Conservation (phyloP, 1,284 basidiomycete genomes). For the Puccinia brachypodii region DNA sequence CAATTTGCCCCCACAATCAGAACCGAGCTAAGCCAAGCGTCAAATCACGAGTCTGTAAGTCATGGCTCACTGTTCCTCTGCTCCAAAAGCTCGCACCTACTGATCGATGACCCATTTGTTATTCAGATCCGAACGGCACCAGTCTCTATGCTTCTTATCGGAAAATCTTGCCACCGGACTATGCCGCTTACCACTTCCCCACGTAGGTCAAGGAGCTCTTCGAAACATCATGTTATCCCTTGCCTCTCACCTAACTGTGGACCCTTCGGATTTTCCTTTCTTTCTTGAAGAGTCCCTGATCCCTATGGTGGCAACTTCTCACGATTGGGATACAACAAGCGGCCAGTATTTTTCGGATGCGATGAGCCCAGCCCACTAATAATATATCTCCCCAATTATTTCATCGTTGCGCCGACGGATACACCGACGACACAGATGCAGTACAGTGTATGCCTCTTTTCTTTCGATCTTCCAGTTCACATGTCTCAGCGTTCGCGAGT, state of each 20-base stretch:
- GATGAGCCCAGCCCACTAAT: slow-evolving; percentile 16
- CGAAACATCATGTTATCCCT: background rate
- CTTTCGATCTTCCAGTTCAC: background rate
- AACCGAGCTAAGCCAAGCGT: slow-evolving; percentile 47
- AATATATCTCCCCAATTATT: slow-evolving; percentile 45
- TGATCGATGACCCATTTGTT: background rate
- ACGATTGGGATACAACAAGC: slow-evolving; percentile 44
- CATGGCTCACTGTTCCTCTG: background rate
- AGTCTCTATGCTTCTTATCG: slow-evolving; percentile 43
- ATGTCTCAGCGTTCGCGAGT: background rate
- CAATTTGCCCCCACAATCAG: background rate
- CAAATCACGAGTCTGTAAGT: slow-evolving; percentile 43
- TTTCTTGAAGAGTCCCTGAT: slow-evolving; percentile 40
- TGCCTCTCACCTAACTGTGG: background rate
- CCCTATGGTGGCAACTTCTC: slow-evolving; percentile 46
- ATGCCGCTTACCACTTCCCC: slow-evolving; percentile 43
- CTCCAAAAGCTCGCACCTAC: background rate
- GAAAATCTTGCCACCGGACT: slow-evolving; percentile 38
- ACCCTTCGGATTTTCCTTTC: background rate
- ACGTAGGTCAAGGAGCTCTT: slow-evolving; percentile 11
- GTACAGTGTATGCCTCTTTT: slow-evolving; percentile 28
- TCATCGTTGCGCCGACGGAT: slow-evolving; percentile 45
- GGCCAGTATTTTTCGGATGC: slow-evolving; percentile 48
- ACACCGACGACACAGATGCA: slow-evolving; percentile 45
- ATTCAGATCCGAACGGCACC: slow-evolving; percentile 45